phyloP scores from a whole-genome alignment of 805 yeast genomes.

The Candida namnaoensis region DNA sequence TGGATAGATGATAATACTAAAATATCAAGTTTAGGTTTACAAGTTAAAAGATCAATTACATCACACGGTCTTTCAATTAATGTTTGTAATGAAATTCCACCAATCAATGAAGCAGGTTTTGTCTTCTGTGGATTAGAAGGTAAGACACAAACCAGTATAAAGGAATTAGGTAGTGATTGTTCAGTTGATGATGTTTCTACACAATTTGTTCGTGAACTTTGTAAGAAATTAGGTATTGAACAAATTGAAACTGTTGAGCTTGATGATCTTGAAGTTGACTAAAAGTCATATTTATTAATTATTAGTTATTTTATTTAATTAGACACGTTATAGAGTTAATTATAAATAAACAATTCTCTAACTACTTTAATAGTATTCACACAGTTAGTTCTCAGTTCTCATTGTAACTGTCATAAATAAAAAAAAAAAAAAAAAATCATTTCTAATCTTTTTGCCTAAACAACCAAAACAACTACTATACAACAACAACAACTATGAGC shows the following conservation, averaged over 20 bases:
- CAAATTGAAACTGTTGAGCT: constrained; percentile 27
- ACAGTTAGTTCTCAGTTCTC: too few species aligned
- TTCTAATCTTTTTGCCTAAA: too few species aligned
- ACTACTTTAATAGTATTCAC: too few species aligned
- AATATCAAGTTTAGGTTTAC: constrained; percentile 86
- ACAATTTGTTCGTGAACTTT: constrained; percentile 35
- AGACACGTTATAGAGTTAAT: too few species aligned
- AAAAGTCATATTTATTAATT: too few species aligned
- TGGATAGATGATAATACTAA: constrained; percentile 59
- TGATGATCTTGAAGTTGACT: constrained; percentile 19
- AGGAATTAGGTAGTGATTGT: constrained; percentile 17
- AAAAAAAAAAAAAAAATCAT: too few species aligned
- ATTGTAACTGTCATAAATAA: too few species aligned
- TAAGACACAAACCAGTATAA: constrained; percentile 46
- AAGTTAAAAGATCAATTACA: constrained; percentile 74
- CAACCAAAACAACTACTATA: too few species aligned
- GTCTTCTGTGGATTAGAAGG: constrained; percentile 82
- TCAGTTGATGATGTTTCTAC: constrained; percentile 28
- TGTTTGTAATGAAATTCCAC: constrained; percentile 62
- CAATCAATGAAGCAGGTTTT: constrained; percentile 49
- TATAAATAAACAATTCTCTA: too few species aligned
- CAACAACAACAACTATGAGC: too few species aligned
- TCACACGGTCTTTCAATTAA: constrained; percentile 88
- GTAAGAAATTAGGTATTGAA: constrained; percentile 27
- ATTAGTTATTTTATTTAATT: too few species aligned